Evolutionary conservation across 345 rosid genomes (phyloP), one percentile per base, ranked within the genome.

Genomic region (Citrus cavaleriei): DNA sequence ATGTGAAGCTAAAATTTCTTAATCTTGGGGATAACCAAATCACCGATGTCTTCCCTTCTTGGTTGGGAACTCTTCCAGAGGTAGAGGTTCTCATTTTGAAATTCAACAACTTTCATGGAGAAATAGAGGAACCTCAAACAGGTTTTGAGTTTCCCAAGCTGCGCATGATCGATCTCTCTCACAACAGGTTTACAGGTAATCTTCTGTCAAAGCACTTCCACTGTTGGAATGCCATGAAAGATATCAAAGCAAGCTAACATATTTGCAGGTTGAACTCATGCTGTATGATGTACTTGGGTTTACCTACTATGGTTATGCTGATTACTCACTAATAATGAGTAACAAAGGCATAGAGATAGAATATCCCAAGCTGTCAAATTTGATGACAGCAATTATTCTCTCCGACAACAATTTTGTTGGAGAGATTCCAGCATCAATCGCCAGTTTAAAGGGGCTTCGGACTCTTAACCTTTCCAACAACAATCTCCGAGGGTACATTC

Each of bases 61-160:
- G 73, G 73, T 46, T 46, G 35, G 73, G 61, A 70, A 2, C 61
- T 51, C 61, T 70, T 70, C 59, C 59, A 14, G 59, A 70, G 59
- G 7, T 70, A 7, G 30, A 24, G 35, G 32, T 40, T 16, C 37
- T 70, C 35, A 46, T 46, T 28, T 27, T 70, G 32, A 40, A 25
- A 70, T 70, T 25, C 30, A 68, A 68, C 18, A 5, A 13, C 38
- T 68, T 68, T 35, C 25, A 37, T 37, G 71, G 51, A 21, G 18
- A 24, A 27, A 42, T 25, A 46, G 3, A 25, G 59, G 10, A 25
- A 14, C 37, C 73, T 70, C 1, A 70, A 46, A n/a, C 22, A 5
- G 9, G 14, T 70, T 46, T 14, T 14, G 34, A 24, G 34, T 70
- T 70, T 25, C n/a, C 73, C 37, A 46, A 46, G 24, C 35, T 46